Conservation (phyloP, 2,329 filamentous ascomycete genomes). For the Calycina herbarum region DNA sequence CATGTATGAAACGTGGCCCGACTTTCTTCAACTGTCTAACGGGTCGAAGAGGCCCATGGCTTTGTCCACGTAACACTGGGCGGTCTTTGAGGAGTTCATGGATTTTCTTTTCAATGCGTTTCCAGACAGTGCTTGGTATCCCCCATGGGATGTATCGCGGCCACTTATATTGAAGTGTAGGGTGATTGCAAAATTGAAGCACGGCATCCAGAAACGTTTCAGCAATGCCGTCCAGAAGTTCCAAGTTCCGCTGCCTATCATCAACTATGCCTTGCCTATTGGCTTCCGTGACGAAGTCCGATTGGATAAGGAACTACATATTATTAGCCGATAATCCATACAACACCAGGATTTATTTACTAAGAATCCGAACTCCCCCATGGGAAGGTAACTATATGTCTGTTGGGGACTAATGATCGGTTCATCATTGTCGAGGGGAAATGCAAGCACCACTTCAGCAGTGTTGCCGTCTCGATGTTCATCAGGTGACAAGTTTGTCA, state of each 20-base stretch:
- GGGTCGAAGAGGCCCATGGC: constrained; percentile 11
- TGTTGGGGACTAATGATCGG: constrained; percentile 15
- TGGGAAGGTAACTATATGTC: constrained; percentile 17
- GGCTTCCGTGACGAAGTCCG: constrained; percentile 50
- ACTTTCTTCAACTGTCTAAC: constrained; percentile 10
- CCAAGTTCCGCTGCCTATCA: constrained; percentile 42
- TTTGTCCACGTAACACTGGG: constrained; percentile 10
- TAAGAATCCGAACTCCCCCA: constrained; percentile 16
- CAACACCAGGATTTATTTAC: constrained; percentile 31
- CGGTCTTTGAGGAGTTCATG: constrained; percentile 7
- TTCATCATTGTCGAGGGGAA: constrained; percentile 41
- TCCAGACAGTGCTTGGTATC: constrained; percentile 14
- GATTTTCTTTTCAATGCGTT: constrained; percentile 13
- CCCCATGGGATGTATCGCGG: constrained; percentile 45
- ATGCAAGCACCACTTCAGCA: constrained; percentile 46
- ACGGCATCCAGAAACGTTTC: constrained; percentile 44
- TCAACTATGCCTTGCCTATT: constrained; percentile 44
- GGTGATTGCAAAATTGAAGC: constrained; percentile 42
- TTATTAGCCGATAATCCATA: constrained; percentile 12
- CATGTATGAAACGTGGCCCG: too few species aligned
- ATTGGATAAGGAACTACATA: constrained; percentile 49
- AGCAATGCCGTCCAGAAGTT: constrained; percentile 41
- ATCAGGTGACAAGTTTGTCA: constrained; percentile 13
- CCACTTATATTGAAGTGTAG: constrained; percentile 45
- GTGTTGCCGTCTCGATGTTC: constrained; percentile 12